Conservation (phyloP, 805 yeast genomes). For the Candida alai region DNA sequence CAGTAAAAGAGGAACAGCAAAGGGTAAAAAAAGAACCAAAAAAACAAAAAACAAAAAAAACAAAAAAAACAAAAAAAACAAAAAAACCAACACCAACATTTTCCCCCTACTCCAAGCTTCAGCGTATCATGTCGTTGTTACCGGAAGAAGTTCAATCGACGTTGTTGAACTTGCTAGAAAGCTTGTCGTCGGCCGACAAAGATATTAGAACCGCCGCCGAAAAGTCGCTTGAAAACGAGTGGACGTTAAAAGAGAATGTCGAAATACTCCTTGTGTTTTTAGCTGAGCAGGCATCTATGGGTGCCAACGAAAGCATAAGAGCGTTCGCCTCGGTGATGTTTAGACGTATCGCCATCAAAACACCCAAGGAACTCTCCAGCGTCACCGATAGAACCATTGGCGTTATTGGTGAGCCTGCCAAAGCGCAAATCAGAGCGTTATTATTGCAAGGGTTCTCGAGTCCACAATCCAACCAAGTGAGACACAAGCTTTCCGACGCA, state of each 20-base stretch:
- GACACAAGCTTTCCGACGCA: slow-evolving; percentile 92
- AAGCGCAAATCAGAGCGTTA: slow-evolving; percentile 57
- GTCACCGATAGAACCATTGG: slow-evolving; percentile 80
- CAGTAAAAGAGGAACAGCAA: no score
- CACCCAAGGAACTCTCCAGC: slow-evolving; percentile 63
- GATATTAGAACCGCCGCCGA: slow-evolving; percentile 75
- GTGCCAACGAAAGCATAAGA: slow-evolving; percentile 55
- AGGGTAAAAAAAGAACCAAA: no score
- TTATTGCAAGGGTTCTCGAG: slow-evolving; percentile 71
- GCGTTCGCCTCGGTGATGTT: slow-evolving; percentile 85
- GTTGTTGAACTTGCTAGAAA: slow-evolving; percentile 48
- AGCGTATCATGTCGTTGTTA: slow-evolving; percentile 39
- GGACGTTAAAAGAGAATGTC: slow-evolving; percentile 68
- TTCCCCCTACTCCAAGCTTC: neutral
- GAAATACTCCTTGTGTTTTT: slow-evolving; percentile 71
- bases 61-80: no score
- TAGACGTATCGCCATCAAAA: slow-evolving; percentile 77
- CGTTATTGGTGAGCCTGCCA: slow-evolving; percentile 54
- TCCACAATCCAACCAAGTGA: slow-evolving; percentile 67
- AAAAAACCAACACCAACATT: no score
- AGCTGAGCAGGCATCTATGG: slow-evolving; percentile 71
- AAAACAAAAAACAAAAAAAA: no score
- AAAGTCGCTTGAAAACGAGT: slow-evolving; percentile 61
- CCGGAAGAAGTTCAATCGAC: slow-evolving; percentile 59
- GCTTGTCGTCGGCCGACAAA: slow-evolving; percentile 79